Base-by-base conservation (phyloP, 129 eudicot genomes). In the Ambrosia trifida region DNA sequence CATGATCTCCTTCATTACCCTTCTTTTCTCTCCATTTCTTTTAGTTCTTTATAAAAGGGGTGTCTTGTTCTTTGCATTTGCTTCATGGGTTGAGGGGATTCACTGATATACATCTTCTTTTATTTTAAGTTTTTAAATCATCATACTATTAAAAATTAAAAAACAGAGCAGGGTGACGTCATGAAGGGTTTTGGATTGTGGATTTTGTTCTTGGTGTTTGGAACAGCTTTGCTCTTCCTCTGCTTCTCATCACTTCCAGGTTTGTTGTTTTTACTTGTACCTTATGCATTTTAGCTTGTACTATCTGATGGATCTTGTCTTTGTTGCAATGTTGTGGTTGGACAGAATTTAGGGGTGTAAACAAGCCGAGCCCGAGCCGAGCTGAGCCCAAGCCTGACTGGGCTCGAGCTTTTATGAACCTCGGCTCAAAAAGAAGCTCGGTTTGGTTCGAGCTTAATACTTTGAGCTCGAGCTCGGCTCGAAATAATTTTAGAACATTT, bases 111-210 rank as follows among this genome's bases (percentile, higher is more conserved):
- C 2, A 36, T 7, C 5, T 8, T 40, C 9, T 65, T n/a, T n/a
- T n/a, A 43, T 16, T 73, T 63, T 45, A 41, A 62, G 28, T 24
- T 24, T 24, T 24, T 24, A 0, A 24, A 24, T n/a, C n/a, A 24
- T 24, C 28, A 24, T 24, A 24, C 3, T 11, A 59, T 33, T 2
- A 59, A 59, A 30, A 9, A 59, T 2, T 31, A 59, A 30, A 9
- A 59, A n/a, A 31, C 24, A 58, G 57, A 66, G 40, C 47, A 60
- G 54, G 45, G 28, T 13, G 57, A 69, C 57, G 68, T 76, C 57
- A 86, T 83, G 90, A 89, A 84, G 86, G 76, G 71, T 63, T 73
- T 76, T 82, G 88, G 88, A 56, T 40, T 85, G 19, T 81, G 87
- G 84, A 64, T 74, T 67, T 53, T 86, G 85, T 69, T 82, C 70